Evolutionary conservation across 306 rosid species (phyloP).

Genomic region (Fragaria ananassa): DNA sequence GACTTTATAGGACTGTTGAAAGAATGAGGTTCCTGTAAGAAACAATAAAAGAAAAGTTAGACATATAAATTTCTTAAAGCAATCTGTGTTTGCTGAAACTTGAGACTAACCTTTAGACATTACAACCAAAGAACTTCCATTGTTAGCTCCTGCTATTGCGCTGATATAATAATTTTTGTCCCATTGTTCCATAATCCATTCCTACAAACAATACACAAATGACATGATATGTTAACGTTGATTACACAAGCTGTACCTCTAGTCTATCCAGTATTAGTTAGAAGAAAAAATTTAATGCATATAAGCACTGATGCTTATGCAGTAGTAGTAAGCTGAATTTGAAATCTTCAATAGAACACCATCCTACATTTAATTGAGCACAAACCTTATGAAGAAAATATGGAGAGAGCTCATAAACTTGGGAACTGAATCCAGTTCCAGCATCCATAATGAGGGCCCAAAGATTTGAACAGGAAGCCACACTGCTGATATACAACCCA

Average conservation of each 20-base stretch:
- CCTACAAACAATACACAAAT: slow-evolving; percentile 38
- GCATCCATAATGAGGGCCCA: slow-evolving; percentile 98
- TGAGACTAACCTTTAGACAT: slow-evolving; percentile 80
- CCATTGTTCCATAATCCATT: slow-evolving; percentile 94
- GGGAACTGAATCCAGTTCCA: slow-evolving; percentile 78
- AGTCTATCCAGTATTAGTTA: neutral
- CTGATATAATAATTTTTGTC: slow-evolving; percentile 71
- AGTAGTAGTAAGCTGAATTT: neutral
- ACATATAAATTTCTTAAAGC: neutral
- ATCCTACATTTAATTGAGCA: slow-evolving; percentile 2
- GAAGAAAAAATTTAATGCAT: neutral
- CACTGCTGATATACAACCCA: slow-evolving; percentile 76
- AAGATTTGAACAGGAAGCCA: slow-evolving; percentile 64
- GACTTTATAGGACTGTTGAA: slow-evolving; percentile 85
- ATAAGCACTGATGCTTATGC: neutral
- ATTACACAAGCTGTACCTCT: slow-evolving; percentile 27
- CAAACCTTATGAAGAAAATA: slow-evolving; percentile 80
- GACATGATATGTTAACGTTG: slow-evolving; percentile 25
- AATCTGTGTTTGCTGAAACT: neutral
- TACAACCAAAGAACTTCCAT: slow-evolving; percentile 78
- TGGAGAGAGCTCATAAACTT: slow-evolving; percentile 76
- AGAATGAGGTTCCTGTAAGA: slow-evolving; percentile 58
- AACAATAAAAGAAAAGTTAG: slow-evolving; percentile 16
- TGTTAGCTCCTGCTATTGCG: slow-evolving; percentile 70
- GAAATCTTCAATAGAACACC: neutral